phyloP scores from a whole-genome alignment of 2,329 filamentous ascomycete genomes.

The Cladosporium sp. region DNA sequence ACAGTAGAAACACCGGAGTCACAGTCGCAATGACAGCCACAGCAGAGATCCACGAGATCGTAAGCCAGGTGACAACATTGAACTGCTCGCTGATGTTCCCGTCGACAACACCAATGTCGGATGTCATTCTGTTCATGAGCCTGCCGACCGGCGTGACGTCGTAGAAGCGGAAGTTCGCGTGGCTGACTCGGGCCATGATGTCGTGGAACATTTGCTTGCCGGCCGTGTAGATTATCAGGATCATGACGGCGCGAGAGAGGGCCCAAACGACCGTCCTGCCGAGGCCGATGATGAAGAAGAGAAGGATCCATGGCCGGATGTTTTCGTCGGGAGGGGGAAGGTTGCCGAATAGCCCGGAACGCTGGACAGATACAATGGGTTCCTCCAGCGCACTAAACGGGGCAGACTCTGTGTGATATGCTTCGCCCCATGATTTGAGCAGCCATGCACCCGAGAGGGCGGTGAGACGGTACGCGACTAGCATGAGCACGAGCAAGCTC shows the following conservation, averaged over 20 bases:
- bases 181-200: slow-evolving; percentile 69
- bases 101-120: slow-evolving; percentile 85
- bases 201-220: slow-evolving; percentile 70
- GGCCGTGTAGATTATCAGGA: slow-evolving; percentile 75
- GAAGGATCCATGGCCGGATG: slow-evolving; percentile 69
- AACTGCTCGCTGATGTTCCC: slow-evolving; percentile 77
- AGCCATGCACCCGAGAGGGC: slow-evolving; percentile 72
- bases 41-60: slow-evolving; percentile 67
- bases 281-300: slow-evolving; percentile 64
- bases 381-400: neutral
- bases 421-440: slow-evolving; percentile 82
- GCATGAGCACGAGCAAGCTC: slow-evolving; percentile 59
- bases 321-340: slow-evolving; percentile 65
- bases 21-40: slow-evolving; percentile 74
- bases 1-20: slow-evolving; percentile 70
- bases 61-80: slow-evolving; percentile 64
- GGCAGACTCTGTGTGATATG: slow-evolving; percentile 48
- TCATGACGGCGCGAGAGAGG: slow-evolving; percentile 62
- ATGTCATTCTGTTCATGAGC: slow-evolving; percentile 87
- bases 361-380: neutral
- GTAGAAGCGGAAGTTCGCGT: slow-evolving; percentile 84
- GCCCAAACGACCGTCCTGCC: slow-evolving; percentile 57
- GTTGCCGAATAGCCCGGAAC: slow-evolving; percentile 39
- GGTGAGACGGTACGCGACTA: slow-evolving; percentile 60
- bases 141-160: slow-evolving; percentile 85